phyloP scores from a whole-genome alignment of 2,329 filamentous ascomycete species.

The Cladosporium sp. region DNA sequence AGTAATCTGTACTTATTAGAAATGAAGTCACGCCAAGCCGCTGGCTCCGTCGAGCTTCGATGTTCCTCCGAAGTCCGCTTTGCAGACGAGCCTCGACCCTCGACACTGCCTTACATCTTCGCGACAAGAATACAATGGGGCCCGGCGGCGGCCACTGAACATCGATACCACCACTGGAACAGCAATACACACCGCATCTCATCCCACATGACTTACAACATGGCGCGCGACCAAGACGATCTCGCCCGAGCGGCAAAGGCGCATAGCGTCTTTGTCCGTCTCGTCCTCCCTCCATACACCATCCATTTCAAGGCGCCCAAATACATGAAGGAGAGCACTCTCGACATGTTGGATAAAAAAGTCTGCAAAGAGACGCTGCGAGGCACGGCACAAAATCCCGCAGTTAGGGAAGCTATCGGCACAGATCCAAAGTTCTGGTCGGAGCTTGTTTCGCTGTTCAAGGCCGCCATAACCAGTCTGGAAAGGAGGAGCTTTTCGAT shows the following conservation, averaged over 20 bases:
- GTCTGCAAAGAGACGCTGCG: slow-evolving; percentile 63
- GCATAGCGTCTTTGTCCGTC: slow-evolving; percentile 48
- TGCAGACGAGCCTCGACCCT: slow-evolving; percentile 1
- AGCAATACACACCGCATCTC: neutral
- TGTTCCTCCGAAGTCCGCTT: slow-evolving; percentile 12
- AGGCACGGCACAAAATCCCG: slow-evolving; percentile 58
- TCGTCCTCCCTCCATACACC: slow-evolving; percentile 51
- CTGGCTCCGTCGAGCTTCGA: slow-evolving; percentile 1
- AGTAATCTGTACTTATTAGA: neutral
- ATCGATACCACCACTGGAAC: slow-evolving; percentile 3
- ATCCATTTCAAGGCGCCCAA: slow-evolving; percentile 63
- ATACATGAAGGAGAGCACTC: slow-evolving; percentile 60
- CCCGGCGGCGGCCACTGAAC: slow-evolving; percentile 20
- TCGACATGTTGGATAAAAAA: slow-evolving; percentile 57
- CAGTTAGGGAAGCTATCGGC: slow-evolving; percentile 58
- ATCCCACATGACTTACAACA: slow-evolving; percentile 22
- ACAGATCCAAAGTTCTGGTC: slow-evolving; percentile 61
- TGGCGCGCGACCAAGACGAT: slow-evolving; percentile 27
- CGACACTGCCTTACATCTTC: slow-evolving; percentile 1
- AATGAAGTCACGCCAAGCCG: slow-evolving; percentile 3
- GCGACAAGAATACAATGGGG: slow-evolving; percentile 19
- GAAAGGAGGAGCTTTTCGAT: slow-evolving; percentile 64
- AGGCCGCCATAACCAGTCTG: slow-evolving; percentile 62
- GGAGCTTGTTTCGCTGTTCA: slow-evolving; percentile 59
- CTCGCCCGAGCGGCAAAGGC: slow-evolving; percentile 32